phyloP scores from a whole-genome alignment of 306 rosid species.

The Abrus pulchellus region DNA sequence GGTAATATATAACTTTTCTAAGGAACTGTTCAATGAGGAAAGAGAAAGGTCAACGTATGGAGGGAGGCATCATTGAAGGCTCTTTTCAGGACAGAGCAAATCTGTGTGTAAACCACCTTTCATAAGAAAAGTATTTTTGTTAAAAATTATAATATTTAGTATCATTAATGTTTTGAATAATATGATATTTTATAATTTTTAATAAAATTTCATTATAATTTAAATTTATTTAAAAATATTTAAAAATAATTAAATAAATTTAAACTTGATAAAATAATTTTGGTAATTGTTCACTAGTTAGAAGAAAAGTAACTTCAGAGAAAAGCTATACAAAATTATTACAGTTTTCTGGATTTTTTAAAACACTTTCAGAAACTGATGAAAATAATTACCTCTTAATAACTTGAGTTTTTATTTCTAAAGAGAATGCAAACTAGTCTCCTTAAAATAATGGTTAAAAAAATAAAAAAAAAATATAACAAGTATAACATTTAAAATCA shows the following conservation, averaged over 20 bases:
- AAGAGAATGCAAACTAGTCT: too few species aligned
- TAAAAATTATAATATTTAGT: too few species aligned
- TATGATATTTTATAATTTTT: too few species aligned
- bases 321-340: not conserved
- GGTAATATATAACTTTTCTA: constrained; percentile 4
- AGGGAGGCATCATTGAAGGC: constrained; percentile 40
- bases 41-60: not conserved
- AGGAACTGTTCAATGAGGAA: not conserved
- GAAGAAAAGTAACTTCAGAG: not conserved
- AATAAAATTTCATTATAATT: too few species aligned
- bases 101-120: constrained; percentile 5
- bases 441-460: too few species aligned
- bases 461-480: not conserved
- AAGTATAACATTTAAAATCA: too few species aligned
- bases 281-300: not conserved
- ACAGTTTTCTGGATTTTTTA: too few species aligned
- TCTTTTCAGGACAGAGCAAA: constrained; percentile 29
- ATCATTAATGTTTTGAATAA: too few species aligned
- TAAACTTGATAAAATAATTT: too few species aligned
- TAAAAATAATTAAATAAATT: too few species aligned
- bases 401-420: not conserved
- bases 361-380: not conserved
- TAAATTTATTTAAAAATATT: too few species aligned
- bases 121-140: not conserved
- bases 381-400: not conserved